Base-by-base conservation (phyloP, 2,329 filamentous ascomycete genomes). In the Pseudonectria foliicola region DNA sequence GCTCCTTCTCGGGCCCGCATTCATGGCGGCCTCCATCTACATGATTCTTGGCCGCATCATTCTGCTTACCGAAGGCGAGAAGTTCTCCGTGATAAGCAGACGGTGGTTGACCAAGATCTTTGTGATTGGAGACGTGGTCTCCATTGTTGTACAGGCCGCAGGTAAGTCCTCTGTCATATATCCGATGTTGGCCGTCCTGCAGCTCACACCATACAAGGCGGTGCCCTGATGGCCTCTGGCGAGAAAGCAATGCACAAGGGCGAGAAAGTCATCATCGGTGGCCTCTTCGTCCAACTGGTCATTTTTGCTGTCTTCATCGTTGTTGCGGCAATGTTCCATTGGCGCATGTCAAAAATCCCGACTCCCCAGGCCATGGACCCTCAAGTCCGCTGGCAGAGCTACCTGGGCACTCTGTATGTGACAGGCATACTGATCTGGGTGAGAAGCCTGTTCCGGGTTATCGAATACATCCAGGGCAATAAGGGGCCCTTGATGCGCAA, bases 201-300 rank as follows among this genome's bases (percentile, higher is more conserved):
- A 4, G 29, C 33, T 35, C n/a, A 35, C 13, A 10, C 25, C n/a
- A 39, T 15, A 13, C 27, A 10, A 51, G 48, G 48, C 23, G 50
- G 46, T n/a, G 48, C 50, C 7, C 31, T 52, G 13, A 48, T 53
- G 46, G 49, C 48, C 2, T 12, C 34, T 7, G 38, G 36, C 12
- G 33, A 32, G 11, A 42, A 51, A 16, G 14, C 44, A 3, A 41
- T 33, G 31, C 42, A 50, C n/a, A 50, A 51, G 2, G 69, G 68
- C 15, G 56, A 70, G 34, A 61, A 65, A 3, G 54, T 77, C 27
- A 67, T 77, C 8, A 53, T 77, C 10, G 66, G 45, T 1, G 74
- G 74, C 7, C 56, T 80, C 2, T 56, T 70, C 7, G 50, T 77
- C 1, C 75, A 80, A 42, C 60, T 79, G 10, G 29, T 72, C n/a